Evolutionary conservation across 2,329 filamentous ascomycete genomes (phyloP).

Genomic region (Cryphonectria radicalis): DNA sequence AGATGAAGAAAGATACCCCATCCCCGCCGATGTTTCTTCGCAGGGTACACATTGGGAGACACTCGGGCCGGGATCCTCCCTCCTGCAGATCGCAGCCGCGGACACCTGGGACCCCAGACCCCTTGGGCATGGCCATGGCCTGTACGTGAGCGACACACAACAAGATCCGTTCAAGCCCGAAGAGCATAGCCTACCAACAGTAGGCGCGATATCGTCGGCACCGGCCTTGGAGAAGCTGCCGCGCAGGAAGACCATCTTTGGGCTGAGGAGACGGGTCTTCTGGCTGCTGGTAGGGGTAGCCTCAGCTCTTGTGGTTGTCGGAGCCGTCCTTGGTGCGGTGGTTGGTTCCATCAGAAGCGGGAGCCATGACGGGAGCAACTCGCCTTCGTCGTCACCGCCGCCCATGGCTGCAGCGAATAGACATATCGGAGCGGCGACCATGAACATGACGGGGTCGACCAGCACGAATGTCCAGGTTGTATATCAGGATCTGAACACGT

Average conservation of each 20-base stretch:
- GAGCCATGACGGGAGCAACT: background rate
- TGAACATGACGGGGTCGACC: slow-evolving; percentile 1
- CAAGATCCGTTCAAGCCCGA: background rate
- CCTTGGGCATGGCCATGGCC: background rate
- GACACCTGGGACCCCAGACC: background rate
- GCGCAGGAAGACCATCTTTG: slow-evolving; percentile 7
- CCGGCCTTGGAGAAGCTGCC: background rate
- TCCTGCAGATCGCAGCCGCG: background rate
- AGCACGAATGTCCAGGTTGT: slow-evolving; percentile 17
- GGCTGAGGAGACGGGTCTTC: slow-evolving; percentile 14
- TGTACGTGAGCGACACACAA: background rate
- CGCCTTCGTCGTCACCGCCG: background rate
- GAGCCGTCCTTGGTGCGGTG: slow-evolving; percentile 15
- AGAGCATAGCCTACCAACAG: background rate
- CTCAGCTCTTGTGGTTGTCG: background rate
- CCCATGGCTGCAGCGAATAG: background rate
- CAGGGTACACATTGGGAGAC: background rate
- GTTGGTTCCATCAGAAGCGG: background rate
- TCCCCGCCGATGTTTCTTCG: background rate
- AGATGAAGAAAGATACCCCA: slow-evolving; percentile 17
- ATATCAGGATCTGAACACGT: slow-evolving; percentile 16
- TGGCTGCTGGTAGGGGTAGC: background rate
- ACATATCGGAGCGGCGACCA: slow-evolving; percentile 5
- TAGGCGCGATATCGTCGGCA: background rate
- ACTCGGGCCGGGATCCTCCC: background rate